phyloP scores from a whole-genome alignment of 495 filamentous ascomycete genomes.

The Trichoderma reesei region DNA sequence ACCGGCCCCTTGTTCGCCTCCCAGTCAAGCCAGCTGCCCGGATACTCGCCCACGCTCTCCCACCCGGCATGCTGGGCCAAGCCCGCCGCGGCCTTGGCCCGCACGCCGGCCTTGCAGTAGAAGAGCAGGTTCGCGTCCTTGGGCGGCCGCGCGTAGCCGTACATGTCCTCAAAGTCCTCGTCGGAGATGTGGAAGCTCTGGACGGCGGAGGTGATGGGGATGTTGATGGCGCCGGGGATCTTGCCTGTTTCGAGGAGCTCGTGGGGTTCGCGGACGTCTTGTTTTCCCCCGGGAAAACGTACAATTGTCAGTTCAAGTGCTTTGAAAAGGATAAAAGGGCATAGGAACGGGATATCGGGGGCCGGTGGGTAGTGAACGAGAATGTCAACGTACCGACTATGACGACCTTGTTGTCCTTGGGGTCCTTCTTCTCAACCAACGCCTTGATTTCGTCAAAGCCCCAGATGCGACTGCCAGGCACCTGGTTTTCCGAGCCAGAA shows the following conservation, averaged over 20 bases:
- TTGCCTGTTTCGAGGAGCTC: conserved; percentile 60
- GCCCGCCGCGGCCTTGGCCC: conserved; percentile 69
- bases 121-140: conserved; percentile 58
- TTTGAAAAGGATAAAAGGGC: background rate
- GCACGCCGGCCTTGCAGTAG: conserved; percentile 87
- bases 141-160: conserved; percentile 55
- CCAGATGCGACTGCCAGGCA: conserved; percentile 32
- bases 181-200: conserved; percentile 64
- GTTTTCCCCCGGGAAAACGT: background rate
- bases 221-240: conserved; percentile 70
- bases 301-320: too few relatives aligned
- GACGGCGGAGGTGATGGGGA: conserved; percentile 67
- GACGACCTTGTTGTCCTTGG: conserved; percentile 11
- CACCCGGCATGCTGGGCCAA: conserved; percentile 72
- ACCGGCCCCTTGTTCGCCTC: conserved; percentile 1
- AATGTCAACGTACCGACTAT: conserved; percentile 20
- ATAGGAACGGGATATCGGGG: background rate
- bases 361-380: too few relatives aligned
- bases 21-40: conserved; percentile 90
- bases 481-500: conserved; percentile 13
- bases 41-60: conserved; percentile 65
- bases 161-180: conserved; percentile 70
- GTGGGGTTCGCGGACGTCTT: conserved; percentile 76
- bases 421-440: conserved; percentile 6
- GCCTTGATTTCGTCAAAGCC: conserved; percentile 33